Base-by-base conservation (phyloP, 169 alveolate genomes). In the Plasmodium gaboni region DNA sequence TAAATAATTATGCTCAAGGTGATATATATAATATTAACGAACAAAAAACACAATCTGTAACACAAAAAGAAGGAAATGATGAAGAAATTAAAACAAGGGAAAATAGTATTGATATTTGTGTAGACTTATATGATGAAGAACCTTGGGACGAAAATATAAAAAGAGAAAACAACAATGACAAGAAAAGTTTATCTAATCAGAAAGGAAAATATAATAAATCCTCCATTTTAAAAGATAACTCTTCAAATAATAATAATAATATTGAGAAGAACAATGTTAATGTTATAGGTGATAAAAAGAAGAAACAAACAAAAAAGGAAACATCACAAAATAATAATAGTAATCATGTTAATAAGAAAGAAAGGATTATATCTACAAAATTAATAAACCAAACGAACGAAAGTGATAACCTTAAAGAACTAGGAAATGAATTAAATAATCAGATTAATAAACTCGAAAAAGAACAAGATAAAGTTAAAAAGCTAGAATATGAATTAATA, bases 381-480 rank as follows among this genome's bases (percentile, higher is more conserved):
- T 26, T 19, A n/a, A 13, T 22, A 12, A 53, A 15, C 2, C 74
- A 59, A 44, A 32, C 17, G 24, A 57, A 73, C 8, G 24, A 44
- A 17, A 19, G 46, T 86, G 87, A 59, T 22, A 51, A 38, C 46
- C 68, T 86, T 38, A 86, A 86, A 22, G 71, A 44, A 46, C 38
- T 86, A 3, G 87, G 87, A 15, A 44, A 59, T 22, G 92, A 86
- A 72, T 26, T 86, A 17, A 28, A 28, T 53, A 72, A 86, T 22
- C 92, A 86, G 50, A 86, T 86, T 5, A 53, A 53, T 32, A 86
- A 70, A 32, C 61, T 86, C 13, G 92, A 86, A 71, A 71, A 51
- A 53, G 92, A 86, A 70, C 86, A 86, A 28, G 78, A 42, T 51
- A 86, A 86, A 59, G 92, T 86, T 19, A 86, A 86, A 73, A 86